Percentiles rank a stretch among this genome's conserved stretches.
Conservation (phyloP, 148 eudicot species). For the Pouteria glomerata region DNA sequence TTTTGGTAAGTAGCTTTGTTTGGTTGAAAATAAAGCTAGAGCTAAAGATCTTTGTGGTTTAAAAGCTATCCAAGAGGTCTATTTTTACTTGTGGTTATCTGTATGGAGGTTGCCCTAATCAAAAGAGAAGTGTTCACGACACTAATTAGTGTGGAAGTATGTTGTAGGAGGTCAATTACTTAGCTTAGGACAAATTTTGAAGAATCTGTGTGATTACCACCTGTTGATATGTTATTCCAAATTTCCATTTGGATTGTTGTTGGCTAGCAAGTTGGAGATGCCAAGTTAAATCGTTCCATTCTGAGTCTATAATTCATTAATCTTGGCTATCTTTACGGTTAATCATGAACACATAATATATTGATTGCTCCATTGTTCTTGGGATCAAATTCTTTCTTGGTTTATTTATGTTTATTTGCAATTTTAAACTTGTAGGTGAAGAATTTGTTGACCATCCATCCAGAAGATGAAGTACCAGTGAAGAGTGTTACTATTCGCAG, state of each 20-base stretch:
- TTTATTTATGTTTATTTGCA: slow-evolving; percentile 30
- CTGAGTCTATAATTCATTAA: neutral
- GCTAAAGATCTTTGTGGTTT: neutral
- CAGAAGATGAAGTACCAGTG: slow-evolving; percentile 79
- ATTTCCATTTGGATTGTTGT: no score
- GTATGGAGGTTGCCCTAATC: neutral
- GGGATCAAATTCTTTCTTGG: neutral
- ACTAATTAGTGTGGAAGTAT: neutral
- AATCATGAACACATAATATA: slow-evolving; percentile 8
- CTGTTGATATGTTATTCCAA: neutral
- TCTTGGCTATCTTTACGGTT: neutral
- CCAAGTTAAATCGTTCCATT: neutral
- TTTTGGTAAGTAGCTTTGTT: neutral
- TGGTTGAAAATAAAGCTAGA: neutral
- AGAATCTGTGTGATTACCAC: neutral
- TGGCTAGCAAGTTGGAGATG: no score
- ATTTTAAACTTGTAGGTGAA: slow-evolving; percentile 53
- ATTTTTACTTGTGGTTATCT: neutral
- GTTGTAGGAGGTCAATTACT: neutral
- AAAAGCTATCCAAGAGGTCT: neutral
- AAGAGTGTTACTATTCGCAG: slow-evolving; percentile 92
- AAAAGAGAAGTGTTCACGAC: no score
- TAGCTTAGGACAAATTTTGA: neutral
- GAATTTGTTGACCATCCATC: slow-evolving; percentile 79
- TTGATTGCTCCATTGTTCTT: neutral